Evolutionary conservation across 305 asterid species (phyloP).

Genomic region (Solanum hybrid): DNA sequence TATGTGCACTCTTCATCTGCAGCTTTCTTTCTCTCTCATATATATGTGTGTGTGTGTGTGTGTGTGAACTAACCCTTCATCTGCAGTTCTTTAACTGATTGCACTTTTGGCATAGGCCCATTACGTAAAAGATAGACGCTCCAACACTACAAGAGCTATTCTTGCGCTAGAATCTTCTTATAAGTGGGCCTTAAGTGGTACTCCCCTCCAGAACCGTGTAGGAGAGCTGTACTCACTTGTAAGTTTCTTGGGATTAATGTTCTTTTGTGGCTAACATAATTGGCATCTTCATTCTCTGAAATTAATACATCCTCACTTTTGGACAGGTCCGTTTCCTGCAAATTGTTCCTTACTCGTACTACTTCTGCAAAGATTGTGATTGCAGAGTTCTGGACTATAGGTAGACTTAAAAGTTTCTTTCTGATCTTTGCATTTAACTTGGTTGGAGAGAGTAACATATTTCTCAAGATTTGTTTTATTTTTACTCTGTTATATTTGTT

Average conservation of each 20-base stretch:
- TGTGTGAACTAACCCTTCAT: not conserved
- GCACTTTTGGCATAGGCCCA: slow-evolving; percentile 55
- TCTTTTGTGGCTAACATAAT: not conserved
- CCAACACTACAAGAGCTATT: slow-evolving; percentile 80
- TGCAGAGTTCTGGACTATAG: slow-evolving; percentile 76
- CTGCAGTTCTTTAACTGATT: not conserved
- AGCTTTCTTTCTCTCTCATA: not conserved
- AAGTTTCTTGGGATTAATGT: slow-evolving; percentile 24
- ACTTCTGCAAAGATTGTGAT: slow-evolving; percentile 93
- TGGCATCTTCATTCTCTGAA: not conserved
- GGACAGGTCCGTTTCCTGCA: slow-evolving; percentile 83
- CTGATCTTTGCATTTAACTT: not conserved
- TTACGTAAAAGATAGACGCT: slow-evolving; percentile 70
- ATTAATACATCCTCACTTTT: slow-evolving; percentile 9
- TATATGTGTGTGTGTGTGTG: not conserved
- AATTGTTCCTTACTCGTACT: slow-evolving; percentile 73
- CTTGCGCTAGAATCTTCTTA: slow-evolving; percentile 66
- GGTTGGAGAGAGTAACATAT: not conserved
- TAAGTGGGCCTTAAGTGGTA: slow-evolving; percentile 95
- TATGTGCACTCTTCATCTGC: not conserved
- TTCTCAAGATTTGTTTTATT: not conserved
- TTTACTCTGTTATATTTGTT: not conserved
- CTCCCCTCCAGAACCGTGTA: slow-evolving; percentile 94
- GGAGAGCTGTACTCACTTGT: slow-evolving; percentile 98
- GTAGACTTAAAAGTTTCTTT: slow-evolving; percentile 32